Evolutionary conservation across 495 filamentous ascomycete genomes (phyloP).

Genomic region (Aspergillus conjunctus): DNA sequence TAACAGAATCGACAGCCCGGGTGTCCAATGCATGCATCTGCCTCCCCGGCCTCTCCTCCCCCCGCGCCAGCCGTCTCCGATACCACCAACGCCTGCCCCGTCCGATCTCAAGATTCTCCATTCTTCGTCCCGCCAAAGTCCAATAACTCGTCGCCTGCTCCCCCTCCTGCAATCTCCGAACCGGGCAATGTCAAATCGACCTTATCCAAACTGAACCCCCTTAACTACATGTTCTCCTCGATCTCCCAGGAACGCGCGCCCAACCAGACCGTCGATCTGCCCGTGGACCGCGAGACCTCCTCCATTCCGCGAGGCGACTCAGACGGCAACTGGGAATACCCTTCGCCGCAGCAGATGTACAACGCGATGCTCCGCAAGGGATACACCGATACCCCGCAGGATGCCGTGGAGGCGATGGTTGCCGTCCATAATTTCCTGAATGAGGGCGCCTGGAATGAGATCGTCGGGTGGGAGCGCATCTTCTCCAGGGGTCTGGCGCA

Average conservation of each 20-base stretch:
- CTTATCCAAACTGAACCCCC: constrained; percentile 78
- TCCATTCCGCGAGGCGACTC: constrained; percentile 81
- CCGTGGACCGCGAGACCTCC: constrained; percentile 74
- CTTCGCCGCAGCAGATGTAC: constrained; percentile 98
- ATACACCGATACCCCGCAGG: constrained; percentile 88
- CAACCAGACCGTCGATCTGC: constrained; percentile 70
- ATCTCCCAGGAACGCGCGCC: constrained; percentile 77
- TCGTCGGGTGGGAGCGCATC: constrained; percentile 85
- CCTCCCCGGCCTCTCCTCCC: constrained; percentile 41
- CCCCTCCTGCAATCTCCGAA: constrained; percentile 28
- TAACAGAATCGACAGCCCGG: constrained; percentile 62
- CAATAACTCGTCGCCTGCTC: constrained; percentile 19
- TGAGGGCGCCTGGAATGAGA: constrained; percentile 94
- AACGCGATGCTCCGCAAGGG: constrained; percentile 96
- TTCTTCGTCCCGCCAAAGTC: constrained; percentile 41
- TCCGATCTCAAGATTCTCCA: constrained; percentile 48
- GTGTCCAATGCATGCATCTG: constrained; percentile 87
- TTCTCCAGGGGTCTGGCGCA: constrained; percentile 70
- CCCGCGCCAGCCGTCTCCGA: constrained; percentile 47
- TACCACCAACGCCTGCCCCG: constrained; percentile 55
- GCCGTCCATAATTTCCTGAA: constrained; percentile 97
- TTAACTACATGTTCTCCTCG: constrained; percentile 94
- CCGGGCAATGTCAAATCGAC: constrained; percentile 42
- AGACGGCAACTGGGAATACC: constrained; percentile 91
- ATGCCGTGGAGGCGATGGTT: constrained; percentile 96